Evolutionary conservation across 2,329 filamentous ascomycete species (phyloP).

Genomic region (Ophiostoma fasciatum): DNA sequence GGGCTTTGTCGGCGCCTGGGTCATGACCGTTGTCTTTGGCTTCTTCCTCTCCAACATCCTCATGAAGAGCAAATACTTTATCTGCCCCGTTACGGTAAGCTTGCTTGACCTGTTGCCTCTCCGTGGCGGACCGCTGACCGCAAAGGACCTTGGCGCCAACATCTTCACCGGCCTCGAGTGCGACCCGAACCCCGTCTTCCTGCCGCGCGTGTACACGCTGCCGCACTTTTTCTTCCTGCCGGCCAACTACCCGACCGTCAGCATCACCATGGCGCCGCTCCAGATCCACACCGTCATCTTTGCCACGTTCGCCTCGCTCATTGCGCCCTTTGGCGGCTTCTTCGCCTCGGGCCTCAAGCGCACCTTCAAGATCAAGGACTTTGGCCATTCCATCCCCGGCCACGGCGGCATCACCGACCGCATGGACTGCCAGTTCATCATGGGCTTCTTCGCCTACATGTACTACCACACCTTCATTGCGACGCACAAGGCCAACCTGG

Average conservation of each 20-base stretch:
- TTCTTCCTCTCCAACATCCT: constrained; percentile 69
- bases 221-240: constrained; percentile 59
- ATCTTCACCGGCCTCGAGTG: constrained; percentile 83
- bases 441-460: constrained; percentile 97
- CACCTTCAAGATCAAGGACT: constrained; percentile 99
- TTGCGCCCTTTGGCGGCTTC: constrained; percentile 95
- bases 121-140: too few relatives aligned
- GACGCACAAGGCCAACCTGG: constrained; percentile 69
- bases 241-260: constrained; percentile 36
- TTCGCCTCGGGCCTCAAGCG: constrained; percentile 96
- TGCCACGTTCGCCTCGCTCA: constrained; percentile 86
- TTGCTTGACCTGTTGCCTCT: too few relatives aligned
- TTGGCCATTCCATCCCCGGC: constrained; percentile 93
- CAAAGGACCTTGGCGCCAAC: constrained; percentile 84
- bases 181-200: constrained; percentile 81
- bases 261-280: constrained; percentile 68
- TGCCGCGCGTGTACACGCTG: constrained; percentile 58
- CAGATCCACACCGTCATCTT: constrained; percentile 86
- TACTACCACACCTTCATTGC: constrained; percentile 98
- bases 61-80: constrained; percentile 90
- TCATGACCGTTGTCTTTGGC: constrained; percentile 83
- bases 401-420: constrained; percentile 97
- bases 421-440: constrained; percentile 99
- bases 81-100: constrained; percentile 79
- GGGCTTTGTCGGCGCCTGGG: constrained; percentile 90